Percentiles rank a stretch among this genome's conserved stretches.
phyloP scores from a whole-genome alignment of 441 rosid genomes.

The Gossypium gossypioides region DNA sequence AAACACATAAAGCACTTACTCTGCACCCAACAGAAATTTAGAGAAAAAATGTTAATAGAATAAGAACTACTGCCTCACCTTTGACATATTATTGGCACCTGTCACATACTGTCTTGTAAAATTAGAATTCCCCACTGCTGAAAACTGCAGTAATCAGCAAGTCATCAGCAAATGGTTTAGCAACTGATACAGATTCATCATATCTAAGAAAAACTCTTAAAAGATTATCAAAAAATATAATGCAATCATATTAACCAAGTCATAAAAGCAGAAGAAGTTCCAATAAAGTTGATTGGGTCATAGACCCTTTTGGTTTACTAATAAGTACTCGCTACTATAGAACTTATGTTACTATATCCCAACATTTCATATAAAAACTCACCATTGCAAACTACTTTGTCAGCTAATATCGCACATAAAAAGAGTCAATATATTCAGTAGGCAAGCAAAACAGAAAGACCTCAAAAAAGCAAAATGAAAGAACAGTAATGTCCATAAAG shows the following conservation, averaged over 20 bases:
- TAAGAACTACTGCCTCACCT: slow-evolving; percentile 7
- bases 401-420: not conserved
- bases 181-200: slow-evolving; percentile 11
- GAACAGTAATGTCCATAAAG: not conserved
- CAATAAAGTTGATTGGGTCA: not conserved
- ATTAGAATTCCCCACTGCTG: slow-evolving; percentile 18
- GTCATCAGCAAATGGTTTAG: slow-evolving; percentile 14
- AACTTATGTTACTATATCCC: not conserved
- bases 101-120: slow-evolving; percentile 19
- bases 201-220: not conserved
- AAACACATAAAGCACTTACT: slow-evolving; percentile 22
- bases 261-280: not conserved
- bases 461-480: not conserved
- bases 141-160: slow-evolving; percentile 29
- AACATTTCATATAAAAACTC: not conserved
- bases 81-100: slow-evolving; percentile 16
- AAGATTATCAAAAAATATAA: not conserved
- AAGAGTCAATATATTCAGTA: not conserved
- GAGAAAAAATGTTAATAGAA: not conserved
- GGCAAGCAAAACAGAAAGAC: not conserved
- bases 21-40: not conserved
- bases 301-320: not conserved
- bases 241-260: not conserved
- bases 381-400: not conserved
- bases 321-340: not conserved